A percentile compares a stretch with the other conserved stretches of the same genome.
Evolutionary conservation across 2,329 filamentous ascomycete genomes (phyloP).

Genomic region (Purpureocillium lavendulum): DNA sequence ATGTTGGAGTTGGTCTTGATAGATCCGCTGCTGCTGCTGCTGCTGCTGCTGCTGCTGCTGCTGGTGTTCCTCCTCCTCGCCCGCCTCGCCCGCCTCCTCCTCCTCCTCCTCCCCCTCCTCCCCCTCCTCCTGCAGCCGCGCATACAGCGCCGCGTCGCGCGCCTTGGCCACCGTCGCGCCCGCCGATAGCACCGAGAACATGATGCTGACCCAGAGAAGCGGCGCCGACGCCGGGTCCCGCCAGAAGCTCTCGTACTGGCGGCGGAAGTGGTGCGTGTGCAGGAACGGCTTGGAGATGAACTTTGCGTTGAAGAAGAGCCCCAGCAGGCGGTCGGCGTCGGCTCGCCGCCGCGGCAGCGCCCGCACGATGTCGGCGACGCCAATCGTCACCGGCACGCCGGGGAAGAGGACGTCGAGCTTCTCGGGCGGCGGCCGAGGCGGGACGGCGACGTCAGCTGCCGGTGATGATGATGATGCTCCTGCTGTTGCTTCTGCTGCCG

Average conservation of each 20-base stretch:
- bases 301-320: slow-evolving; percentile 29
- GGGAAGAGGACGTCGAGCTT: slow-evolving; percentile 25
- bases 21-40: too few species aligned
- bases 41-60: too few species aligned
- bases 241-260: slow-evolving; percentile 41
- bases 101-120: too few species aligned
- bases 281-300: slow-evolving; percentile 29
- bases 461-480: too few species aligned
- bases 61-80: too few species aligned
- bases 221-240: slow-evolving; percentile 25
- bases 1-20: too few species aligned
- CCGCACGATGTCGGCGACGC: slow-evolving; percentile 20
- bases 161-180: slow-evolving; percentile 26
- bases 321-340: slow-evolving; percentile 26
- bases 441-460: too few species aligned
- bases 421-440: not conserved
- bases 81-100: too few species aligned
- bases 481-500: slow-evolving; percentile 4
- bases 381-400: slow-evolving; percentile 13
- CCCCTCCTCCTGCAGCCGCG: not conserved
- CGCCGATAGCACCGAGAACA: slow-evolving; percentile 37
- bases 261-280: slow-evolving; percentile 35
- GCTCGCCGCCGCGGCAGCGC: slow-evolving; percentile 26
- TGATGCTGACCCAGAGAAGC: slow-evolving; percentile 41
- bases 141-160: slow-evolving; percentile 13